Evolutionary conservation across 768 basidiomycete genomes (phyloP).

Genomic region (Mycena sanguinolenta): DNA sequence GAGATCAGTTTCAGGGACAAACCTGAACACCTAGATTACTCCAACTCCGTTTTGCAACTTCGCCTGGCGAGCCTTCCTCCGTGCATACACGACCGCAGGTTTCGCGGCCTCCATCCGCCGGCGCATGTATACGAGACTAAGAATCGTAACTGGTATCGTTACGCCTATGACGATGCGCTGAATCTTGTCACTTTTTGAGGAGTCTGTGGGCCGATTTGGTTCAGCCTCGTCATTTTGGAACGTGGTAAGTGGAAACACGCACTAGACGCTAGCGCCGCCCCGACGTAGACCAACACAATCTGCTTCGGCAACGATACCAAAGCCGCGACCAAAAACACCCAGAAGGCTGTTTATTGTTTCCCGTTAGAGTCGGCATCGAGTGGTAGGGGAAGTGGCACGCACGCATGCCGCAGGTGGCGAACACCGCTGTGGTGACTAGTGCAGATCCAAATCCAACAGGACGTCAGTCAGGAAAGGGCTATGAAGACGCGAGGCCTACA

Average conservation of each 20-base stretch:
- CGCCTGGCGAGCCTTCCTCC: conserved; percentile 38
- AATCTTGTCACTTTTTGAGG: neutral
- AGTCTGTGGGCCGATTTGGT: neutral
- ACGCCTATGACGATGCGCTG: neutral
- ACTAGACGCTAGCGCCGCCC: conserved; percentile 46
- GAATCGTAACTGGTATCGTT: neutral
- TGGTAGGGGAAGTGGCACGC: neutral
- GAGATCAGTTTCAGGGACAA: no score
- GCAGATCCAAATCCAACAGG: no score
- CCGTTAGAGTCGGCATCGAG: no score
- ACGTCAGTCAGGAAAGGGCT: neutral
- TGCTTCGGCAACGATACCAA: conserved; percentile 75
- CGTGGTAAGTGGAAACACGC: neutral
- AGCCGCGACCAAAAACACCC: conserved; percentile 69
- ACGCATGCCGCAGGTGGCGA: conserved; percentile 73
- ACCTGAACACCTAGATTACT: no score
- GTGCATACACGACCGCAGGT: conserved; percentile 35
- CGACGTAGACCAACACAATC: conserved; percentile 76
- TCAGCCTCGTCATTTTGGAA: neutral
- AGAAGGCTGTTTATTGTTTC: conserved; percentile 48
- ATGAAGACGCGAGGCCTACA: neutral
- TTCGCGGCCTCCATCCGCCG: conserved; percentile 48
- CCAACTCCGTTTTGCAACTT: conserved; percentile 2
- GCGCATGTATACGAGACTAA: conserved; percentile 55
- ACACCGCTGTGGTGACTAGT: conserved; percentile 74